Base-by-base conservation (phyloP, 768 basidiomycete genomes). In the Tricholomella constricta region DNA sequence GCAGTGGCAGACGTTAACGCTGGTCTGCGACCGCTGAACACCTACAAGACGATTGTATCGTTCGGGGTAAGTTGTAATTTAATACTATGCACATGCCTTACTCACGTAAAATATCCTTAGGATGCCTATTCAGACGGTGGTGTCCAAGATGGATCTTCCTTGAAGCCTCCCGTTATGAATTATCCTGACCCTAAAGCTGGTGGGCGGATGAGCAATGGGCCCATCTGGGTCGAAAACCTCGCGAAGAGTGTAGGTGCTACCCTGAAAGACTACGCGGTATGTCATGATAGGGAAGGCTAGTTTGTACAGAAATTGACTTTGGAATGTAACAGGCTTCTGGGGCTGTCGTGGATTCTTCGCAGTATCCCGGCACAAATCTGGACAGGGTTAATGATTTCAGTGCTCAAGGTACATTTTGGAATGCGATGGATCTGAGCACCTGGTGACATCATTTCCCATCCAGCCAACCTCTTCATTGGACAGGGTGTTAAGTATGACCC, bases 191-290 rank as follows among this genome's bases (percentile, higher is more conserved):
- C 80, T 0, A 66, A 66, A 20, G 81, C 81, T 6, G 82, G 81
- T 0, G 79, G 77, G 17, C 71, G 82, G 15, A 70, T 72, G 6
- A 79, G 77, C 17, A 80, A 83, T 55, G 82, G 82, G 8, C 65
- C 63, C 23, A 58, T 81, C 20, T 83, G 82, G 81, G 65, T 75
- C 6, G 79, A 83, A 54, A 51, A 75, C 44, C 64, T 83, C 2
- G 78, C 80, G 0, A 62, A 67, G 23, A 64, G 58, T 22, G 61
- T 71, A 20, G 64, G 69, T 8, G 78, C 79, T 3, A 71, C 57
- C 1, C 54, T 82, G 27, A 77, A 73, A 63, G 79, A 80, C 59
- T 83, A 80, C 34, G 79, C 82, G 6, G 82, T 81, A 51, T 15
- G 76, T 62, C 2, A 11, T 14, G 42, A 26, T 3, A 26, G 45